Evolutionary conservation across 768 basidiomycete species (phyloP).

Genomic region (Mycena galericulata): DNA sequence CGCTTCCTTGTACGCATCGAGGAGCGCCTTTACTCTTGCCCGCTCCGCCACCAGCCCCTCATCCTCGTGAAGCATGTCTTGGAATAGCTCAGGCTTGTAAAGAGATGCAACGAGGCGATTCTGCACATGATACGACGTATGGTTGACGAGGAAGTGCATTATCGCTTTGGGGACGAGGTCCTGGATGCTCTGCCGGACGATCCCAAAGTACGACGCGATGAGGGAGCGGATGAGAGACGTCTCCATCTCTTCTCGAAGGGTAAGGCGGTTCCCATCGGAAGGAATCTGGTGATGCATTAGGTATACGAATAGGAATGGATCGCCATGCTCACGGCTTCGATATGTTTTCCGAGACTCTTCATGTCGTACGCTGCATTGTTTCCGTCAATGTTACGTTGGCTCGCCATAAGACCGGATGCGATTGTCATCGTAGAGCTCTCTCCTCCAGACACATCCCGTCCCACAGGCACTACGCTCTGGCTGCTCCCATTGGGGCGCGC

Average conservation of each 20-base stretch:
- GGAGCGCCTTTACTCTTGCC: slow-evolving; percentile 89
- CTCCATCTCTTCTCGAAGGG: slow-evolving; percentile 95
- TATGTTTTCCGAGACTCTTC: slow-evolving; percentile 97
- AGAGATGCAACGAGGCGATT: slow-evolving; percentile 94
- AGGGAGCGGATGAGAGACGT: slow-evolving; percentile 93
- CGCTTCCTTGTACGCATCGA: slow-evolving; percentile 97
- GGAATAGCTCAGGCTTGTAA: slow-evolving; percentile 95
- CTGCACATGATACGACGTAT: slow-evolving; percentile 96
- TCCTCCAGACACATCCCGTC: slow-evolving; percentile 71
- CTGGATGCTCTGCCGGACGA: slow-evolving; percentile 96
- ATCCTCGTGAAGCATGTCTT: slow-evolving; percentile 93
- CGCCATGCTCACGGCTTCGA: slow-evolving; percentile 86
- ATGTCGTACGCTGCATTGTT: slow-evolving; percentile 94
- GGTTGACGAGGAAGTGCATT: slow-evolving; percentile 98
- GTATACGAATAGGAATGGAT: not conserved
- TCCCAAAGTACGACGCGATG: slow-evolving; percentile 95
- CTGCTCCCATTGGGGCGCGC: slow-evolving; percentile 36
- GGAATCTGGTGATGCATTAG: slow-evolving; percentile 57
- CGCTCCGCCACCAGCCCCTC: slow-evolving; percentile 95
- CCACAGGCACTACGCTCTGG: slow-evolving; percentile 58
- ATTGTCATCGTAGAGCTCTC: slow-evolving; percentile 54
- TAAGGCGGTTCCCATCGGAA: slow-evolving; percentile 72
- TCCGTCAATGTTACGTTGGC: slow-evolving; percentile 75
- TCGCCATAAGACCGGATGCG: slow-evolving; percentile 73
- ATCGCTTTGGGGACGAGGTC: slow-evolving; percentile 98